Base-by-base conservation (phyloP, 2,329 filamentous ascomycete genomes). In the Alternaria consortialis region DNA sequence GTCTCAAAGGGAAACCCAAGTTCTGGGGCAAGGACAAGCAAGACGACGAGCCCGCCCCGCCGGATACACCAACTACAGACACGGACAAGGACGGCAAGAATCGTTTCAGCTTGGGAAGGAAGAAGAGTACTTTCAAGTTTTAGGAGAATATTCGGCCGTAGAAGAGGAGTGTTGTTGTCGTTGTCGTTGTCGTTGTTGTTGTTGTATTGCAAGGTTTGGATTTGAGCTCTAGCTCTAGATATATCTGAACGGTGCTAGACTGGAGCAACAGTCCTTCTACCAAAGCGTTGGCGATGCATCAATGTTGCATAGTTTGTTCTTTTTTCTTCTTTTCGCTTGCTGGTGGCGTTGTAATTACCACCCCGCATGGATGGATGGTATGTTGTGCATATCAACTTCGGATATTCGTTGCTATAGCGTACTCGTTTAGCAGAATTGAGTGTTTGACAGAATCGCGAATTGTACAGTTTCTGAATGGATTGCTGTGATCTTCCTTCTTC, bases 1-100 rank as follows among this genome's bases (percentile, higher is more conserved):
- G 91, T 65, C 86, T 97, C 82, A 87, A 91, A 50, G 87, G 90
- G 64, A 92, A 90, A 78, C 91, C 91, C 67, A 89, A 92, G 71
- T 86, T 85, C 32, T 91, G 91, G 72, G 73, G 39, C 75, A 80
- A 17, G 62, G 71, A 74, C 31, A 74, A 74, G 40, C 51, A 53
- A 23, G 50, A 64, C 13, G 66, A 57, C 4, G 70, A 69, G 17
- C 53, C 51, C 7, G 52, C 46, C 11, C 53, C 68, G 53, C 73
- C 68, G 20, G 66, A 64, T 34, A 55, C 60, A 55, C 40, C 77
- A 63, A 40, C 72, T 79, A 48, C 77, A 75, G 53, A 80, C 81
- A 43, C 86, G 86, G 75, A 81, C 81, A 89, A 87, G 76, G 87
- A 88, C 64, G 84, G 88, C 29, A 89, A 87, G 76, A 88, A 88